Evolutionary conservation across 108 stramenopile species (phyloP), one percentile per base, ranked within the genome.

Genomic region (Stephanodiscus minutulus): DNA sequence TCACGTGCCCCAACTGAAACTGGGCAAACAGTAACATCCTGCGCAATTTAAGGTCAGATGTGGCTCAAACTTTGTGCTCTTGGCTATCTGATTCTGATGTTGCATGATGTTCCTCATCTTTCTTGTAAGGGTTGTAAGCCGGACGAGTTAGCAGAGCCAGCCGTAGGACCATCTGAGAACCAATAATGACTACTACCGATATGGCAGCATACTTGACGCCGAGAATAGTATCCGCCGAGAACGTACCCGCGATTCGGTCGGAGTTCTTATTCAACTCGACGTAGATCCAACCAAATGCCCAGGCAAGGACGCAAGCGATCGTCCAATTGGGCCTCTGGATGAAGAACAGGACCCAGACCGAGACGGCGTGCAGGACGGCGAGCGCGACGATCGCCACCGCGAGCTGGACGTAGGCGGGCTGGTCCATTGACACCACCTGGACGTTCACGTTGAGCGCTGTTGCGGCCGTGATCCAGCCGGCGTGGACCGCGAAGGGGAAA

Each of bases 381-480:
- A 95, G 64, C 3, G 83, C 74, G 6, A 77, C 60, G 50, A 88
- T 76, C 4, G 86, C 88, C 11, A 85, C 68, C 7, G 76, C 49
- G 21, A 84, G 41, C 70, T 92, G 90, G 5, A 73, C 61, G 24
- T 41, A 37, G 6, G 79, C 75, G 4, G 83, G 48, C 18, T 57
- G 70, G 1, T 66, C 68, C 33, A 64, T 46, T 1, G 81, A 64
- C 43, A 91, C 87, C 33, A 85, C 76, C 9, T 87, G 67, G 13
- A 93, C 90, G 68, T 87, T 89, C 12, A 87, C 64, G 82, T 95
- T 95, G 13, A 95, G 73, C 17, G 81, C 62, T 10, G 86, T 73
- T 15, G 94, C 94, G 1, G 94, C 94, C 50, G 85, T 82, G 53
- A 95, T 92, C 94, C 94, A 95, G 10, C 87, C 91, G 22, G 54